Evolutionary conservation across 192 early-diverging fungal species (phyloP).

Genomic region (Coemansia sp.): DNA sequence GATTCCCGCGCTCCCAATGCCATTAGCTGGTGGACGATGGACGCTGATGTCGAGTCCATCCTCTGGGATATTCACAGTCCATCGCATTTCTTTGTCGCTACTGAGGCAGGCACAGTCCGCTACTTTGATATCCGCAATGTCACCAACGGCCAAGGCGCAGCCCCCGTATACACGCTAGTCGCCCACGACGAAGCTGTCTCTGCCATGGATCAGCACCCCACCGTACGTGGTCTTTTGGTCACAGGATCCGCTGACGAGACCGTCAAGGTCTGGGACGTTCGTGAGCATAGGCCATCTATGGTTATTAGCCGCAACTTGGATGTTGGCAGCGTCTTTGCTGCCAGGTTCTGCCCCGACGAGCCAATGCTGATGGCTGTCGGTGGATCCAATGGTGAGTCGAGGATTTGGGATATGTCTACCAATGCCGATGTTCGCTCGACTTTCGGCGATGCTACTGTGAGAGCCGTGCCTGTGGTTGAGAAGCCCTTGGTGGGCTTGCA

Average conservation of each 20-base stretch:
- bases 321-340: conserved; percentile 82
- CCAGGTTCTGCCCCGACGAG: conserved; percentile 88
- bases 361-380: conserved; percentile 87
- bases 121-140: conserved; percentile 82
- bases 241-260: conserved; percentile 90
- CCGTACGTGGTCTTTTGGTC: conserved; percentile 80
- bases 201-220: conserved; percentile 82
- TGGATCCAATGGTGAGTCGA: conserved; percentile 87
- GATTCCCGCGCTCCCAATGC: conserved; percentile 75
- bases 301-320: conserved; percentile 86
- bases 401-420: conserved; percentile 91
- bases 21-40: conserved; percentile 69
- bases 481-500: conserved; percentile 58
- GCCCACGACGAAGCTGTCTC: conserved; percentile 93
- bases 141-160: conserved; percentile 25
- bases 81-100: conserved; percentile 77
- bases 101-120: conserved; percentile 90
- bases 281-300: conserved; percentile 74
- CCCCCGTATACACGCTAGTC: conserved; percentile 83
- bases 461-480: conserved; percentile 26
- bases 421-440: conserved; percentile 76
- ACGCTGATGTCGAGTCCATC: conserved; percentile 88
- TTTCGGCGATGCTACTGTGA: conserved; percentile 31
- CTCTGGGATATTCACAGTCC: conserved; percentile 90
- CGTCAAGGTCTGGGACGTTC: conserved; percentile 93